Evolutionary conservation across 129 eudicot genomes (phyloP).

Genomic region (Solidago caesia): DNA sequence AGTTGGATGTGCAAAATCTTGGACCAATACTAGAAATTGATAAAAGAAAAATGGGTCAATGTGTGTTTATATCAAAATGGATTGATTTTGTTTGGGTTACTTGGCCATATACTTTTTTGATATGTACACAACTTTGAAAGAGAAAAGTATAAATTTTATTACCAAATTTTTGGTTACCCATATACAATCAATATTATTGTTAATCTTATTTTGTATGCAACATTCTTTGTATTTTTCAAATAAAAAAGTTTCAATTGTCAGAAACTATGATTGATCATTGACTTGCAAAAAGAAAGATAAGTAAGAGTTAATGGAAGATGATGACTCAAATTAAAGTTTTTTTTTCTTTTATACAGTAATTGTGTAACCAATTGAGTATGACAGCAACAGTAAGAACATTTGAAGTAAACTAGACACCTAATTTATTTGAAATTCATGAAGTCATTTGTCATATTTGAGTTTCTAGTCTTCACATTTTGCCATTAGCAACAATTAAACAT

Average conservation of each 20-base stretch:
- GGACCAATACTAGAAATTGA: no score
- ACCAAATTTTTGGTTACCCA: no score
- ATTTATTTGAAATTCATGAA: neutral
- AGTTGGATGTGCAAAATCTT: neutral
- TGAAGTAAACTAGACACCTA: constrained; percentile 24
- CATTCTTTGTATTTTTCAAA: constrained; percentile 9
- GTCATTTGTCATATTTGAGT: neutral
- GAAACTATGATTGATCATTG: constrained; percentile 42
- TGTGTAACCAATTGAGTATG: neutral
- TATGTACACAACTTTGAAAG: no score
- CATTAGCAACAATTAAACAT: no score
- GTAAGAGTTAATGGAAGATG: neutral
- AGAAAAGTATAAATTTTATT: no score
- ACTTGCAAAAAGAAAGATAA: constrained; percentile 37
- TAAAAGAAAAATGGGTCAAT: no score
- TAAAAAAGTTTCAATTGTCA: constrained; percentile 18
- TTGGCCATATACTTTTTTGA: no score
- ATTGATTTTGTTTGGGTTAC: no score
- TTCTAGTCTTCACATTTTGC: neutral
- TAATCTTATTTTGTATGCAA: constrained; percentile 17
- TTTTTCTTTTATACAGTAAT: neutral
- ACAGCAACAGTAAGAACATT: neutral
- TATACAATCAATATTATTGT: neutral
- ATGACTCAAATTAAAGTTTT: constrained; percentile 5
- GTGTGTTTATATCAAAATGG: no score